Base-by-base conservation (phyloP, 306 rosid species). In the Hippophae gyantsensis region DNA sequence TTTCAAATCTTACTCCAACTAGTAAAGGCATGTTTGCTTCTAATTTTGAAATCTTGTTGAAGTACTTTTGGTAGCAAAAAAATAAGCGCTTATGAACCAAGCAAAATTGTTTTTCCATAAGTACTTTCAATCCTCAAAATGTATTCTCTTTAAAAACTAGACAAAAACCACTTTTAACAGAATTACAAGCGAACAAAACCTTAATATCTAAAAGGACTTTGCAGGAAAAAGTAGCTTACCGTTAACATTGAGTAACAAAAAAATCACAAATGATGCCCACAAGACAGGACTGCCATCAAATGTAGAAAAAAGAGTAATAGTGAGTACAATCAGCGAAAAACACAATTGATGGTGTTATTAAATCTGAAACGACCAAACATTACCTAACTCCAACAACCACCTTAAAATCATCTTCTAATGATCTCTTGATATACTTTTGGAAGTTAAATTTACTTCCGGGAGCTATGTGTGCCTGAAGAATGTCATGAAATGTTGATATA, bases 321-420 rank as follows among this genome's bases (percentile, higher is more conserved):
- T 23, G 10, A 13, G 14, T 13, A 9, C 6, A 49, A 13, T 6
- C 18, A 32, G 13, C 7, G 43, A 2, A 8, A 44, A 8, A 4
- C 41, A 10, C 10, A 46, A 11, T 48, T 41, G 27, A 11, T 42
- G 42, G 5, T 8, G 13, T 41, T 25, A 51, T 7, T 32, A 44
- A 10, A 42, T 50, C 7, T 60, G 18, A 38, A n/a, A 60, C 13
- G 38, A 13, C 18, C 18, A 38, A 18, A 38, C 18, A 7, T 73
- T 78, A 82, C 98, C 95, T 92, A 13, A 92, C 89, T 76, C 95
- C 98, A 40, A 92, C 94, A 13, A 92, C 80, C 7, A 80, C 70
- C 70, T 87, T 79, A 84, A 87, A 92, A 83, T 92, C 98, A 68
- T 92, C 98, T 72, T 92, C 96, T 69, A 92, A 74, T 0, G 98